Base-by-base conservation (phyloP, 108 stramenopile genomes). In the Epipyxis sp. region DNA sequence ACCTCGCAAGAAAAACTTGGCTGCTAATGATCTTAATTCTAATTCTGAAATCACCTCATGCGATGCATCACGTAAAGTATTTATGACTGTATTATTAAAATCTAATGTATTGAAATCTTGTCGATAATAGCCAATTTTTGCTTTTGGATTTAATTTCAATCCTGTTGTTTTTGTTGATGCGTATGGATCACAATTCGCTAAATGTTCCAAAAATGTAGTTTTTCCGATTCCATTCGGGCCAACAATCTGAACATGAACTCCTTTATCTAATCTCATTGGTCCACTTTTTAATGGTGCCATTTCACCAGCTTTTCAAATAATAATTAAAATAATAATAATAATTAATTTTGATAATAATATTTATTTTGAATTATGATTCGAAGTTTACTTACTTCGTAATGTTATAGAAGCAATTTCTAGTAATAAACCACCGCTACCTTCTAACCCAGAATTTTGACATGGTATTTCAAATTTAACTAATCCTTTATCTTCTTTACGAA, bases 101-200 rank as follows among this genome's bases (percentile, higher is more conserved):
- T 79, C 40, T 1, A 79, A 42, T 3, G 41, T 79, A 44, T 69
- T 1, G 59, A 79, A 79, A 59, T 79, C 78, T 30, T 79, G 78
- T 25, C 78, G 40, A 44, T 79, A 79, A 59, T 79, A 79, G 25
- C 78, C 78, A 61, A 79, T 71, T 41, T 42, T 37, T 6, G 42
- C 32, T 6, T 25, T 3, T 27, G 46, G 46, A 29, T 74, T 34
- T 6, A 74, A 13, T 42, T 27, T 65, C 34, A 37, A 16, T 29
- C 61, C 61, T 6, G 35, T 6, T 27, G 44, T 42, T 34, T 40
- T 68, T n/a, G n/a, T n/a, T n/a, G n/a, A n/a, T n/a, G n/a, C n/a
- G n/a, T n/a, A n/a, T n/a, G n/a, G n/a, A 25, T 57, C 41, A 74
- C 34, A 6, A 3, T 74, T 27, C 6, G 43, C 71, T 3, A 74